Conservation (phyloP, 345 rosid species). For the Acer saccharum region DNA sequence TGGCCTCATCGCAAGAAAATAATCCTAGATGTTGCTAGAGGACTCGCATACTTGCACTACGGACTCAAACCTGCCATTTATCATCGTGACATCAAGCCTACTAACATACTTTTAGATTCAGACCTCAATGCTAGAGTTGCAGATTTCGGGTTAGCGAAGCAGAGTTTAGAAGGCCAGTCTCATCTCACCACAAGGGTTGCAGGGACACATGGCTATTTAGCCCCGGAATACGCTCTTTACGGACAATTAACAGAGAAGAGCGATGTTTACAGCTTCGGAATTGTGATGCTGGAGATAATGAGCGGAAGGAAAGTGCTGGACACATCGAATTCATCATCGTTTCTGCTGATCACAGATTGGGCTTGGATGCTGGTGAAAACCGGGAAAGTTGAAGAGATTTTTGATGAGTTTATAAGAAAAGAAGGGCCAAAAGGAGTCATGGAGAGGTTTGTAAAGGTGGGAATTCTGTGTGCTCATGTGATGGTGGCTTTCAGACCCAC, state of each 20-base stretch:
- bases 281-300: conserved; percentile 55
- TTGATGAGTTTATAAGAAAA: conserved; percentile 46
- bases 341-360: conserved; percentile 58
- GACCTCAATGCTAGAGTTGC: conserved; percentile 53
- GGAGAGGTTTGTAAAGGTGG: conserved; percentile 67
- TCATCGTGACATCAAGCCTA: conserved; percentile 67
- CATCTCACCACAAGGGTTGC: conserved; percentile 67
- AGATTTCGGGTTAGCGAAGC: conserved; percentile 65
- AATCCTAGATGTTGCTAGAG: conserved; percentile 59
- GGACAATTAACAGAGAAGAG: conserved; percentile 67
- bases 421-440: conserved; percentile 52
- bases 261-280: conserved; percentile 65
- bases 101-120: conserved; percentile 53
- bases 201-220: conserved; percentile 64
- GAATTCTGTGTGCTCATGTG: conserved; percentile 66
- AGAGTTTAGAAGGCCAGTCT: conserved; percentile 53
- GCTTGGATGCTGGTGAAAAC: conserved; percentile 51
- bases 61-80: conserved; percentile 61
- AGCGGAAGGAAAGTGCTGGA: conserved; percentile 60
- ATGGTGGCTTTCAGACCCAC: conserved; percentile 64
- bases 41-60: conserved; percentile 60
- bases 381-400: conserved; percentile 35
- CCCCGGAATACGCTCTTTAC: conserved; percentile 59
- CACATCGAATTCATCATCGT: conserved; percentile 37
- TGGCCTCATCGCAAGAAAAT: conserved; percentile 65